phyloP scores from a whole-genome alignment of 306 rosid genomes.

The Prunus mira region DNA sequence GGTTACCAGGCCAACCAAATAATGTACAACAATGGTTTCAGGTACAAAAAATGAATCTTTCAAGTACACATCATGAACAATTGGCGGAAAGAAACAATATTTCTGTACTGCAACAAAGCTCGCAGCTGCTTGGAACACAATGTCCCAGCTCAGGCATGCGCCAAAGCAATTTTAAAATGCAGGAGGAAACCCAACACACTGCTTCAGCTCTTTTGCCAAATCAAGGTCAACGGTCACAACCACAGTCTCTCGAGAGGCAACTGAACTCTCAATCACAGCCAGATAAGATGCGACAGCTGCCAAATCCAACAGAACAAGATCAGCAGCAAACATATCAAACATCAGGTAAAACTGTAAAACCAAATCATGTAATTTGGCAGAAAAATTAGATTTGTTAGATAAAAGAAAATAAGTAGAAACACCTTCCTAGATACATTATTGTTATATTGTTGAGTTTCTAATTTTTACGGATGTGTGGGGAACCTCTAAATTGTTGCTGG shows the following conservation, averaged over 20 bases:
- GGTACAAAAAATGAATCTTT: neutral
- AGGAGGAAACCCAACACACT: conserved; percentile 56
- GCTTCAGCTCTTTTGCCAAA: conserved; percentile 46
- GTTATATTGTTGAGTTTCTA: conserved; percentile 59
- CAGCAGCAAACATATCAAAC: conserved; percentile 68
- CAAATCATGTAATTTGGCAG: conserved; percentile 43
- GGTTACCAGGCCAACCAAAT: neutral
- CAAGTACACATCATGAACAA: neutral
- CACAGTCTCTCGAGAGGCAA: conserved; percentile 57
- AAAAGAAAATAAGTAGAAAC: neutral
- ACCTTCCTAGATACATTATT: conserved; percentile 52
- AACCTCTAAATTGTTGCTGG: neutral
- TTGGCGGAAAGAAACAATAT: neutral
- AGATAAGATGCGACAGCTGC: conserved; percentile 63
- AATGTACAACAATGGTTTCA: neutral
- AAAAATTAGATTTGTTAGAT: conserved; percentile 59
- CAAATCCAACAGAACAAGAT: conserved; percentile 55
- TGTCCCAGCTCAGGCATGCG: conserved; percentile 63
- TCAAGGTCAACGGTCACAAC: conserved; percentile 56
- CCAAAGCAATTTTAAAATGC: conserved; percentile 53
- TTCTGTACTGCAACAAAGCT: neutral
- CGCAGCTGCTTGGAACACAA: conserved; percentile 54
- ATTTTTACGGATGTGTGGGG: neutral
- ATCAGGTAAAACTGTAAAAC: conserved; percentile 53
- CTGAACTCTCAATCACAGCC: conserved; percentile 58